Percentiles rank a stretch among this genome's conserved stretches.
phyloP scores from a whole-genome alignment of 2,329 filamentous ascomycete species.

The Verticillium nonalfalfae region DNA sequence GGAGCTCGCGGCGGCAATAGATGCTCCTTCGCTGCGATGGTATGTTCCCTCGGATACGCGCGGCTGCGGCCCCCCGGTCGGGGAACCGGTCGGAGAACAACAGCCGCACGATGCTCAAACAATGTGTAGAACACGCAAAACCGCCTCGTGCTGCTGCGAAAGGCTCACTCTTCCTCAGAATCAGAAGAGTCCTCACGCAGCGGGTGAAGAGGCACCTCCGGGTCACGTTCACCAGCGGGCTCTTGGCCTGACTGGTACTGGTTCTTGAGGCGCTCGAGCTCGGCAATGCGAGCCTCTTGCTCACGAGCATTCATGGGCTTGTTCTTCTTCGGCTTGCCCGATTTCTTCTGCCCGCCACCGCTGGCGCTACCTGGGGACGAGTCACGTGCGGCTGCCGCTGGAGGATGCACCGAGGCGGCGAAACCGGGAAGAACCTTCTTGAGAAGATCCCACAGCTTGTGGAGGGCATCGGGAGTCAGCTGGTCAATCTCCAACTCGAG shows the following conservation, averaged over 20 bases:
- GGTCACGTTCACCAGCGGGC: slow-evolving; percentile 11
- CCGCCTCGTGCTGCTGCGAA: neutral
- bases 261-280: slow-evolving; percentile 48
- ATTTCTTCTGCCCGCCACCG: slow-evolving; percentile 20
- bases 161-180: slow-evolving; percentile 34
- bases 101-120: neutral
- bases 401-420: slow-evolving; percentile 10
- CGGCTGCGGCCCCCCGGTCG: neutral
- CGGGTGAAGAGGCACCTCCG: slow-evolving; percentile 14
- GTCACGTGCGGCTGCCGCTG: slow-evolving; percentile 6
- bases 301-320: slow-evolving; percentile 69
- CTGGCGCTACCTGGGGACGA: slow-evolving; percentile 23
- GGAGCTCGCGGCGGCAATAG: neutral
- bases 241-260: slow-evolving; percentile 31
- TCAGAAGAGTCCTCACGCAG: slow-evolving; percentile 32
- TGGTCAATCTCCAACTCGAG: slow-evolving; percentile 55
- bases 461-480: slow-evolving; percentile 47
- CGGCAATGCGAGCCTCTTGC: slow-evolving; percentile 59
- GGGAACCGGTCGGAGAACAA: neutral
- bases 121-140: neutral
- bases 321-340: slow-evolving; percentile 60
- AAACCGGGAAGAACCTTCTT: slow-evolving; percentile 32
- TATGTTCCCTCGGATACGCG: neutral
- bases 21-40: neutral
- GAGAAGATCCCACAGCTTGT: slow-evolving; percentile 42